Percentiles rank a stretch among this genome's conserved stretches.
These are phyloP conservation scores for Acanthamoeba castellanii DNA, from an alignment of 208 protist genomes.

Conservation along the genomic window DNA sequence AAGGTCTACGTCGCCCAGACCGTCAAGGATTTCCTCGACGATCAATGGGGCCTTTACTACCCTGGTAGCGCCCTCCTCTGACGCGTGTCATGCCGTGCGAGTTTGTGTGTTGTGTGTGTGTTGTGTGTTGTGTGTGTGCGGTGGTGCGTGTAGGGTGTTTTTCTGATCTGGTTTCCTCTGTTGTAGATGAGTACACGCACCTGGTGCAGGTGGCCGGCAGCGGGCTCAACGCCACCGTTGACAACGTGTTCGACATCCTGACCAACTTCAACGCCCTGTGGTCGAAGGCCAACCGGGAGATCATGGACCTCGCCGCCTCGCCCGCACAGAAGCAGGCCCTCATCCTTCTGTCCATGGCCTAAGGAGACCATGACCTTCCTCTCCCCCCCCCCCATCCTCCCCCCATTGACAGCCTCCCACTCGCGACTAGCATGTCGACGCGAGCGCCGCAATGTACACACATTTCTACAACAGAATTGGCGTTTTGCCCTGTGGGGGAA, in stretches of 20 bases:
- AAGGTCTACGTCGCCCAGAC: conserved; percentile 65
- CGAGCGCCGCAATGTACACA: too few relatives aligned
- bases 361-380: not conserved
- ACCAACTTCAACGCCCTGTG: conserved; percentile 17
- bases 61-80: not conserved
- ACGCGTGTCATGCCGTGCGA: not conserved
- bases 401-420: not conserved
- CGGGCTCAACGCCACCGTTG: conserved; percentile 14
- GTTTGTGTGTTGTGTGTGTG: too few relatives aligned
- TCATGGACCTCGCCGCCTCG: conserved; percentile 27
- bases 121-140: not conserved
- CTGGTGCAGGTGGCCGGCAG: conserved; percentile 38
- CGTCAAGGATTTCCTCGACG: conserved; percentile 37
- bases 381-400: not conserved
- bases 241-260: conserved; percentile 48
- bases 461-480: too few relatives aligned
- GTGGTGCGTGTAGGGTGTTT: not conserved
- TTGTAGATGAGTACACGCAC: conserved; percentile 15
- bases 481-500: too few relatives aligned
- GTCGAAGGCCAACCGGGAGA: not conserved
- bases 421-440: too few relatives aligned
- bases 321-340: conserved; percentile 48
- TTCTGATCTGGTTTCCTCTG: not conserved
- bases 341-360: conserved; percentile 45
- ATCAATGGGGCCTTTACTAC: conserved; percentile 45